Evolutionary conservation across 345 rosid genomes (phyloP).

Genomic region (Hibiscus tridactylites): DNA sequence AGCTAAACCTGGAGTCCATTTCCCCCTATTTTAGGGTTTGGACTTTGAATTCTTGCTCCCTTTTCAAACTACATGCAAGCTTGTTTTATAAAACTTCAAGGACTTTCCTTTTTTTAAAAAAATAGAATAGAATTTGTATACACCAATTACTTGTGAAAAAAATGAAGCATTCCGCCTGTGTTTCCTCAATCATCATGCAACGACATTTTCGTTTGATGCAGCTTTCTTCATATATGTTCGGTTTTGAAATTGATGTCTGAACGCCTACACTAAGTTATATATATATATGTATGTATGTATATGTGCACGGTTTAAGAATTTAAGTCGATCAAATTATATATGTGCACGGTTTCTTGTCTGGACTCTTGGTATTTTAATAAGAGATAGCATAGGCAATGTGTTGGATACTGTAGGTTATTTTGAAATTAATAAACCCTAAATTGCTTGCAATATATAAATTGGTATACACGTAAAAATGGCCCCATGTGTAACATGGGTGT

Average conservation of each 20-base stretch:
- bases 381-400: neutral
- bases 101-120: neutral
- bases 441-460: slow-evolving; percentile 14
- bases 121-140: neutral
- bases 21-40: slow-evolving; percentile 46
- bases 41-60: slow-evolving; percentile 64
- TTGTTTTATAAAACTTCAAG: neutral
- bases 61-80: slow-evolving; percentile 31
- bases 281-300: neutral
- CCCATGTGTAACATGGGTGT: slow-evolving; percentile 42
- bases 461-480: slow-evolving; percentile 45
- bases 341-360: neutral
- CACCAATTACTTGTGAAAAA: neutral
- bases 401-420: slow-evolving; percentile 2
- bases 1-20: slow-evolving; percentile 8
- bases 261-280: slow-evolving; percentile 18
- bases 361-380: neutral
- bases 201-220: slow-evolving; percentile 22
- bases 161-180: slow-evolving; percentile 29
- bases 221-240: slow-evolving; percentile 24
- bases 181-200: slow-evolving; percentile 34
- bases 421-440: slow-evolving; percentile 3
- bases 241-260: slow-evolving; percentile 35
- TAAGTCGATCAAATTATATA: neutral
- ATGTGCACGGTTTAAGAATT: neutral